Evolutionary conservation across 2,329 filamentous ascomycete genomes (phyloP), one percentile per base, ranked within the genome.

Genomic region (Gaeumannomyces tritici): DNA sequence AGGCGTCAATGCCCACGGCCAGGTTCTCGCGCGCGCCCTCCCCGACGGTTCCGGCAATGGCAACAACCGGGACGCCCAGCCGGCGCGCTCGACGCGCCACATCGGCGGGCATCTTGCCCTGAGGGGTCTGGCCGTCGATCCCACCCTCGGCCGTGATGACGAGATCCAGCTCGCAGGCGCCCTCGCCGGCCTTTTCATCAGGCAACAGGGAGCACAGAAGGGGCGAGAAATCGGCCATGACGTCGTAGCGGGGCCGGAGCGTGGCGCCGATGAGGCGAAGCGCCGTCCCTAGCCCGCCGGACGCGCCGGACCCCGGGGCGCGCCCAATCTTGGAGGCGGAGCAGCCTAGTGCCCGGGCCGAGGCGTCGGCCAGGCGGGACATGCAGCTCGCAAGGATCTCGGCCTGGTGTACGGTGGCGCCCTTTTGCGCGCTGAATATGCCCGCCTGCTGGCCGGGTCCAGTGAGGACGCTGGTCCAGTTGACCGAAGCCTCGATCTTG

Each of bases 71-170:
- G 3, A 79, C 71, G 5, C 75, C 74, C 64, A 74, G 74, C 61
- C 71, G 70, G 67, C 77, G 79, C 3, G 80, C 80, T 12, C 79
- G 73, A 61, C 74, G 71, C 12, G 79, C 80, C 29, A 83, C 75
- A 67, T 83, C 80, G 3, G 76, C 79, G 11, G 81, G 80, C 65
- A 83, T 81, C 67, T 83, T 83, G 2, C 80, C 81, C 56, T 74
- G 71, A 0, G 79, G 76, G 0, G 79, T 81, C 65, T 83, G 80
- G 57, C 75, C 74, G 65, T 83, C 81, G 21, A 83, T 74, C 12
- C 79, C 78, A 0, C 81, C 80, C 66, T 83, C 81, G 1, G 79
- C 80, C 0, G 80, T 83, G 65, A 83, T 73, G 0, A 82, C 78
- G 9, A 83, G 73, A 63, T 83, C 77, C 65, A 56, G 33, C 5